Base-by-base conservation (phyloP, 192 early-diverging fungal species). In the Phlyctochytrium planicorne region DNA sequence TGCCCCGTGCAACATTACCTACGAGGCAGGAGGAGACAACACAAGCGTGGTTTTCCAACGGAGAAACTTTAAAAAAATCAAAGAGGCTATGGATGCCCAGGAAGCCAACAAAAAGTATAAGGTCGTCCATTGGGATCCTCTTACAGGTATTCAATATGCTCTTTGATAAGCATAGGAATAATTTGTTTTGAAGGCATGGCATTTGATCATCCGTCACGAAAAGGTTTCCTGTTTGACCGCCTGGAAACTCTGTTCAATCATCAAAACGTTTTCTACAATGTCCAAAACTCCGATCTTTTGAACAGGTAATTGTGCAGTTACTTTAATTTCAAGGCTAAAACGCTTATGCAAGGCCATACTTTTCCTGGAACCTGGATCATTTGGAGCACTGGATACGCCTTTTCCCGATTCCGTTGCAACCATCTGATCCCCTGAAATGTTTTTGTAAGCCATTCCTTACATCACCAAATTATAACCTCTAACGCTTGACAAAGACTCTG, bases 221-320 rank as follows among this genome's bases (percentile, higher is more conserved):
- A 23, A 1, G 66, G 35, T 3, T 70, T 79, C 52, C 47, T 59
- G 2, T 78, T 78, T 63, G 75, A 80, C 31, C 53, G 60, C 1
- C 2, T 80, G 1, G 55, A 72, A 32, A 70, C 68, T 3, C 25
- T 80, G 2, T 80, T 75, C 69, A 67, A 80, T 62, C 37, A 76
- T 33, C 12, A 62, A 25, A 80, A 80, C 63, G 67, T 80, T 14
- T 79, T 53, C 35, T 79, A 70, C 68, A 80, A 80, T 53, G 56
- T 80, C 23, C 79, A 80, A 62, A 56, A 65, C 27, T 35, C 69
- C 17, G 71, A 78, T 27, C 20, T 68, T 32, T 50, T 68, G 24
- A 40, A 35, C 4, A 35, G n/a, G n/a, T n/a, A n/a, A 55, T 69
- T 71, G 27, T 66, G 60, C 53, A n/a, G n/a, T n/a, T n/a, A n/a